Evolutionary conservation across 805 yeast species (phyloP).

Genomic region (Wickerhamomyces kurtzmanii): DNA sequence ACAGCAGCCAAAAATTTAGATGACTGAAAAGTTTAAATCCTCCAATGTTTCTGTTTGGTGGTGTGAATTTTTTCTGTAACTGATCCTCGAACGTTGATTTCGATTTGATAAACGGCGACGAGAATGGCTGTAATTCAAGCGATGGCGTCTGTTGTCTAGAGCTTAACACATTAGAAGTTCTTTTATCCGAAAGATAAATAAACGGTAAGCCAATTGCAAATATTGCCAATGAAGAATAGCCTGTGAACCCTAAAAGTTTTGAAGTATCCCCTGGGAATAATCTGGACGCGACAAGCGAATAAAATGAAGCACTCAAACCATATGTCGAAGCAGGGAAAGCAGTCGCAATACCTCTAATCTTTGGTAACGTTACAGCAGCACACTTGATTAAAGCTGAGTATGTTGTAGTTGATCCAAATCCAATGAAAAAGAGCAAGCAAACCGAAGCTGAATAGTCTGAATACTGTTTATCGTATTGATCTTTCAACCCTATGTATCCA

Average conservation of each 20-base stretch:
- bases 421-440: slow-evolving; percentile 42
- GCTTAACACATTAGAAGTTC: background rate
- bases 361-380: slow-evolving; percentile 62
- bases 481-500: slow-evolving; percentile 49
- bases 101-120: slow-evolving; percentile 1
- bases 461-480: slow-evolving; percentile 33
- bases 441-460: slow-evolving; percentile 33
- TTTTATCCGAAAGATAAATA: slow-evolving; percentile 17
- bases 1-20: slow-evolving; percentile 39
- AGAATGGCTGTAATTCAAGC: slow-evolving; percentile 7
- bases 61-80: slow-evolving; percentile 1
- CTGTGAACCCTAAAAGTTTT: slow-evolving; percentile 37
- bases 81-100: slow-evolving; percentile 3
- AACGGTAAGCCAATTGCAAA: slow-evolving; percentile 37
- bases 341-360: slow-evolving; percentile 63
- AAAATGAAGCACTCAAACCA: slow-evolving; percentile 65
- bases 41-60: slow-evolving; percentile 1
- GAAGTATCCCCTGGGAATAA: slow-evolving; percentile 51
- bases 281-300: slow-evolving; percentile 42
- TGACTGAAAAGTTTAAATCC: slow-evolving; percentile 14
- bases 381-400: slow-evolving; percentile 62
- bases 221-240: slow-evolving; percentile 29
- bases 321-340: slow-evolving; percentile 66
- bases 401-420: slow-evolving; percentile 59
- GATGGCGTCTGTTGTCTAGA: slow-evolving; percentile 4